Base-by-base conservation (phyloP, 148 eudicot species). In the Rhododendron kiyosumense region DNA sequence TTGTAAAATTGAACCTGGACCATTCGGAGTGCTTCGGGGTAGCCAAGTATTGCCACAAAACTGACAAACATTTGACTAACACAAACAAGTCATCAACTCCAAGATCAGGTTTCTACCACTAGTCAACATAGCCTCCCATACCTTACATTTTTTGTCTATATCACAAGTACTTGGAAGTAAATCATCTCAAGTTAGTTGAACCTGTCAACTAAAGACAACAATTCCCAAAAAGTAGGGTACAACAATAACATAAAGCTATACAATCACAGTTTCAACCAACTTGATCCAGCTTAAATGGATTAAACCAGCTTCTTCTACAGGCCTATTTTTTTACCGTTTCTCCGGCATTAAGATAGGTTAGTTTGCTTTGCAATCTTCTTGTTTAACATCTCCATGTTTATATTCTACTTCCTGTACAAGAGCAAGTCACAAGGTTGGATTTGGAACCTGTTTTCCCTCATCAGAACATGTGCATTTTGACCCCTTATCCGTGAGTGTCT, bases 401-500 rank as follows among this genome's bases (percentile, higher is more conserved):
- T 10, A n/a, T 59, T 20, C 26, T 59, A 18, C 61, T 57, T 43
- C 65, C 22, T n/a, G 79, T 73, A 71, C 84, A 86, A 20, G 32
- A 83, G 86, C 84, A 81, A 86, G 63, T 82, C 82, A 80, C 41
- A 45, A 59, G 65, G 48, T 30, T 7, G 81, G 65, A 36, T 28
- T 83, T 26, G 81, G 45, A 73, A 48, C 28, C 77, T 80, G 88
- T 38, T 59, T 46, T 46, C 81, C 54, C 76, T 82, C 84, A 79
- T 59, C 83, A n/a, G 84, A 87, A 83, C 93, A 91, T 22, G 84
- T 86, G 84, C 93, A 91, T 59, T 85, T 91, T 36, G 90, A 57
- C 63, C 86, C 81, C 65, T 74, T 83, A 15, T 86, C 86, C 26
- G 88, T 83, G 80, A 91, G 91, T 17, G 81, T 86, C 93, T 91